Evolutionary conservation across 345 rosid species (phyloP).

Genomic region (Carallia pectinifolia): DNA sequence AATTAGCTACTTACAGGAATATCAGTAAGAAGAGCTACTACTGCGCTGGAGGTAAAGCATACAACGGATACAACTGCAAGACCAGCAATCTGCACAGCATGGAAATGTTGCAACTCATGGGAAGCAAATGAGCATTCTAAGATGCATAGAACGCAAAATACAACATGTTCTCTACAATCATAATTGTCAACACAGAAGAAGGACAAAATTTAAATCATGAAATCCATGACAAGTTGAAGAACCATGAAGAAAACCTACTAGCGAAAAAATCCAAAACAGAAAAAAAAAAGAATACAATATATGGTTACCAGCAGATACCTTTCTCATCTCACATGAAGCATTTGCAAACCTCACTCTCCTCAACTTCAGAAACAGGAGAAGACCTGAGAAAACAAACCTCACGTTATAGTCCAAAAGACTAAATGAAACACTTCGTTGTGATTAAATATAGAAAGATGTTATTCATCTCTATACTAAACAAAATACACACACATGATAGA

Average conservation of each 20-base stretch:
- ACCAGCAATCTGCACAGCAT: constrained; percentile 38
- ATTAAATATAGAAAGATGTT: too few species aligned
- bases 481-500: constrained; percentile 1
- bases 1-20: constrained; percentile 32
- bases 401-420: background rate
- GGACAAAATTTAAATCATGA: background rate
- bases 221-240: background rate
- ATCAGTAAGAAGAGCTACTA: constrained; percentile 32
- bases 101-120: background rate
- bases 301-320: constrained; percentile 20
- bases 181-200: background rate
- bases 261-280: background rate
- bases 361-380: constrained; percentile 26
- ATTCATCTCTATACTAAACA: background rate
- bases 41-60: constrained; percentile 38
- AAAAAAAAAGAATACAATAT: background rate
- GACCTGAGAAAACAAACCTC: constrained; percentile 20
- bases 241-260: background rate
- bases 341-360: constrained; percentile 36
- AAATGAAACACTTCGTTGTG: background rate
- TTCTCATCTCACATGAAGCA: constrained; percentile 38
- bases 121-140: background rate
- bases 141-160: background rate
- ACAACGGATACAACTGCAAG: constrained; percentile 32
- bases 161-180: background rate